Evolutionary conservation across 75 land plant species (phyloP), one percentile per base, ranked within the genome.

Genomic region (Gnetum montanum): DNA sequence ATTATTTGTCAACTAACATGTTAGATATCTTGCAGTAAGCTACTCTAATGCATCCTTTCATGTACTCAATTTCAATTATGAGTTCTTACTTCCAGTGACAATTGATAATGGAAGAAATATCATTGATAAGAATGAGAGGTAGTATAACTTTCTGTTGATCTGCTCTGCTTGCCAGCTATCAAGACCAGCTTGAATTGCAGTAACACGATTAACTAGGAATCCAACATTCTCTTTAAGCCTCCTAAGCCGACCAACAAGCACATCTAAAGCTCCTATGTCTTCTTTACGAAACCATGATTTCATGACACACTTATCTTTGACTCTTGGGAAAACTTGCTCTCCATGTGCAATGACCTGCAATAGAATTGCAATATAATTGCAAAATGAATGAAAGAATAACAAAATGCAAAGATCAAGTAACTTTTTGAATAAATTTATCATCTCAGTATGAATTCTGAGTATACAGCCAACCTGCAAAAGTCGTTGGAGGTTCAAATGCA

Each of bases 101-200:
- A 90, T 62, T 3, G 96, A 90, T 49, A 90, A 62, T 19, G 96
- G 96, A 24, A 90, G 87, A 53, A 90, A 90, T 26, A 83, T 72
- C 47, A 90, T 77, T 19, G 96, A 90, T 18, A 83, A 73, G 47
- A 90, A 90, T 6, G 96, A 90, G 5, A 90, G 74, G 49, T 83
- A 90, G 58, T 90, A 90, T 6, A 90, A 72, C 62, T 80, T 90
- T 46, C 69, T 69, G 50, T 90, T 90, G 29, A 90, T 90, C 70
- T 90, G 96, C 54, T 90, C 96, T 16, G 96, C 66, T 45, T 90
- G 96, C 96, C 96, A 90, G 28, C 87, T 90, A 48, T 90, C 96
- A 15, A 90, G 82, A 19, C 91, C 91, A 46, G 92, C 84, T 60
- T 90, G 96, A 41, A 86, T 54, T 29, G 96, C 96, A 7, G 87